phyloP scores from a whole-genome alignment of 2,329 filamentous ascomycete genomes.

The Cytospora piceae region DNA sequence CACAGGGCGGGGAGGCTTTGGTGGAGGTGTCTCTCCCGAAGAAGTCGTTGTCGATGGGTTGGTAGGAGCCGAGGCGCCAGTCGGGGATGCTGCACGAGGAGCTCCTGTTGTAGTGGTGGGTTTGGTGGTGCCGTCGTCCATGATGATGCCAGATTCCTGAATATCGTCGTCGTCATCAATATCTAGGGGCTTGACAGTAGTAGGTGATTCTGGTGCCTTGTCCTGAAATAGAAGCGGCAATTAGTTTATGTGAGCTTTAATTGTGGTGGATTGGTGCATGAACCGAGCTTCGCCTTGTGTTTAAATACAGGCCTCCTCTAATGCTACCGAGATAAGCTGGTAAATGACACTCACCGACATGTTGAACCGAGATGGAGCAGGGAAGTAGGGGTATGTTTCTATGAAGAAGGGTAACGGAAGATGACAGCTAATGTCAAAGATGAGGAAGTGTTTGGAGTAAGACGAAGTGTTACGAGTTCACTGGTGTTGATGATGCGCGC shows the following conservation, averaged over 20 bases:
- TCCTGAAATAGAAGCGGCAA: conserved; percentile 17
- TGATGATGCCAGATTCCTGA: conserved; percentile 59
- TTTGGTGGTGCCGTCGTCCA: conserved; percentile 41
- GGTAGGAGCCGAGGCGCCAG: conserved; percentile 32
- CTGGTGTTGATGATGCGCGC: conserved; percentile 6
- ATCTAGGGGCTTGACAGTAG: conserved; percentile 66
- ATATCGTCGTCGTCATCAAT: conserved; percentile 73
- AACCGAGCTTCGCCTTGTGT: conserved; percentile 28
- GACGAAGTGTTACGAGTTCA: conserved; percentile 4
- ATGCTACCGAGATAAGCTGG: conserved; percentile 29
- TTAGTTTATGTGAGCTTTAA: conserved; percentile 17
- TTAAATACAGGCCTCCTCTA: conserved; percentile 22
- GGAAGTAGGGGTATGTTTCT: conserved; percentile 6
- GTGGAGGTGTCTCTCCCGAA: conserved; percentile 56
- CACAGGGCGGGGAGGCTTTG: conserved; percentile 83
- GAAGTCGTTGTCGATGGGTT: conserved; percentile 36
- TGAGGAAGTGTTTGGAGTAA: background rate
- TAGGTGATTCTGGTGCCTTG: conserved; percentile 62
- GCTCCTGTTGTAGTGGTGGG: conserved; percentile 31
- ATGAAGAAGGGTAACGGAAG: conserved; percentile 4
- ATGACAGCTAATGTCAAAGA: background rate
- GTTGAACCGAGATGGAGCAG: conserved; percentile 28
- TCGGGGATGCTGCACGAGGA: conserved; percentile 37
- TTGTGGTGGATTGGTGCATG: conserved; percentile 24
- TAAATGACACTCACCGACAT: conserved; percentile 28